Percentiles rank a stretch among this genome's conserved stretches.
phyloP scores from a whole-genome alignment of 345 rosid species.

The Moricandia arvensis region DNA sequence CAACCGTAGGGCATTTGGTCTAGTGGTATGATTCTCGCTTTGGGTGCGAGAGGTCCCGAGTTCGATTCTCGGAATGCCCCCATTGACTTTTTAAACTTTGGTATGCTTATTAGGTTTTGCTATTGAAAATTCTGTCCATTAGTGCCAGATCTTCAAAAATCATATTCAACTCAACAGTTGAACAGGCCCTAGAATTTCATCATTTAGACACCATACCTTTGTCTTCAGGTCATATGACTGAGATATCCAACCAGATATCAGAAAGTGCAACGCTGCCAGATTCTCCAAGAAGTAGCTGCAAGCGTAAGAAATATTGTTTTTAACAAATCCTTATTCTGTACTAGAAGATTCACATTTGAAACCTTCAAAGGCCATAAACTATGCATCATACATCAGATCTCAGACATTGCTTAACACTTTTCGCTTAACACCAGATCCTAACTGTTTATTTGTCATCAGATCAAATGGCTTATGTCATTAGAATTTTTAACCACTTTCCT shows the following conservation, averaged over 20 bases:
- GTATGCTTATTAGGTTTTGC: not conserved
- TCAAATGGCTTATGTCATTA: not conserved
- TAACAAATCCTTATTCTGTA: not conserved
- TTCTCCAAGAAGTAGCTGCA: too few species aligned
- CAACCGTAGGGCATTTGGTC: constrained; percentile 62
- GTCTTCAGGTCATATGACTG: not conserved
- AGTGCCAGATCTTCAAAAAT: not conserved
- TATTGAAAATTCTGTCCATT: not conserved
- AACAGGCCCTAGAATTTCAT: not conserved
- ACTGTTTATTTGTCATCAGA: not conserved
- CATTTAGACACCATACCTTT: not conserved
- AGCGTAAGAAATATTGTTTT: too few species aligned
- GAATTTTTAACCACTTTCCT: not conserved
- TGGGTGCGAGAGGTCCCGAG: constrained; percentile 91
- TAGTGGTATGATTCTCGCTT: constrained; percentile 95
- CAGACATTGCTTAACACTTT: not conserved
- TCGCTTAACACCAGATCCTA: not conserved
- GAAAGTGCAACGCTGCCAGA: not conserved
- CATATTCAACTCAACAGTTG: not conserved
- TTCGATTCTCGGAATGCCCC: constrained; percentile 74
- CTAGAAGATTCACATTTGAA: not conserved
- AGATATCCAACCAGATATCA: not conserved
- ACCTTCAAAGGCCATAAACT: not conserved
- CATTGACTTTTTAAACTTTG: not conserved
- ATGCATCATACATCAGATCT: not conserved